Conservation (phyloP, 2,329 filamentous ascomycete species). For the Monascus ruber region DNA sequence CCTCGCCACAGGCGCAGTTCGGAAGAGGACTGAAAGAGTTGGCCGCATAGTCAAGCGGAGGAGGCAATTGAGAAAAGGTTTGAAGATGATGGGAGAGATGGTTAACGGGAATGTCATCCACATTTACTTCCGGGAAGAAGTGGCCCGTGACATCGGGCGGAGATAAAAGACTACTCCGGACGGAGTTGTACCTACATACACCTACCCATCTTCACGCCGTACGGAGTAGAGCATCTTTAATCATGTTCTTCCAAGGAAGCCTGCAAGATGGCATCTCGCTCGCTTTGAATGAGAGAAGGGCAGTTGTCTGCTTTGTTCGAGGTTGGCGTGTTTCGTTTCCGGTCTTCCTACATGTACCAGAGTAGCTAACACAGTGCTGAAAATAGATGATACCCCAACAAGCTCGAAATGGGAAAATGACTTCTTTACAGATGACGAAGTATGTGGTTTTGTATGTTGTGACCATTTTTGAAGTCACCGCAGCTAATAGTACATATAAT, state of each 20-base stretch:
- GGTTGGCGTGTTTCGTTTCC: slow-evolving; percentile 37
- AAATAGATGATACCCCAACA: slow-evolving; percentile 54
- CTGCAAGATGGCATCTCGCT: slow-evolving; percentile 69
- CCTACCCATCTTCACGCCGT: too few species aligned
- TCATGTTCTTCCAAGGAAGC: slow-evolving; percentile 72
- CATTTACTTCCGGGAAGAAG: neutral
- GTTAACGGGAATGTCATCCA: neutral
- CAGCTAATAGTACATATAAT: slow-evolving; percentile 2
- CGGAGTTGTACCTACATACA: too few species aligned
- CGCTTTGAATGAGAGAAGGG: slow-evolving; percentile 63
- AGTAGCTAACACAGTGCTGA: neutral
- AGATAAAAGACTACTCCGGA: too few species aligned
- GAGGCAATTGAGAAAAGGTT: too few species aligned
- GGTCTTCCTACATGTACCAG: neutral
- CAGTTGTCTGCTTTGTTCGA: slow-evolving; percentile 74
- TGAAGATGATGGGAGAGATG: too few species aligned
- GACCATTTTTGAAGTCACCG: too few species aligned
- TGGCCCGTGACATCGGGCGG: neutral
- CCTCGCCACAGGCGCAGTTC: slow-evolving; percentile 13
- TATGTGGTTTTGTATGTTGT: slow-evolving; percentile 22
- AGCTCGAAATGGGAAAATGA: slow-evolving; percentile 63
- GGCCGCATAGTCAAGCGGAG: slow-evolving; percentile 12
- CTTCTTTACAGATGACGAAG: slow-evolving; percentile 45
- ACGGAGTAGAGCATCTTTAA: neutral
- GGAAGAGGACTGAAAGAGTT: slow-evolving; percentile 16